These are phyloP conservation scores for Quaeritorhiza haematococci DNA, from an alignment of 371 early-diverging fungal species.

Conservation along the genomic window DNA sequence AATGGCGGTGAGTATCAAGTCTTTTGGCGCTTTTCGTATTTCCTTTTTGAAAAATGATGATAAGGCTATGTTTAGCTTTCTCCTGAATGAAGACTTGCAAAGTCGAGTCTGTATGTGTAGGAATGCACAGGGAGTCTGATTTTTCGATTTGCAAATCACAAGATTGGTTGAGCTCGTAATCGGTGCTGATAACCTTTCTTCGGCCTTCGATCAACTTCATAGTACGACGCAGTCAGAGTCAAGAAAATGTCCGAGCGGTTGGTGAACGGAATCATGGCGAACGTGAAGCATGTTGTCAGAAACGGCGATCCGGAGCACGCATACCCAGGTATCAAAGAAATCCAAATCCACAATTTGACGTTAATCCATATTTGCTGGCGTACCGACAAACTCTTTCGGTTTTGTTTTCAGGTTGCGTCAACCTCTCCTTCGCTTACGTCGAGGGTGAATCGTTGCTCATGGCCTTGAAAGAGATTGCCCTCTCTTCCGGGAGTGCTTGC, in stretches of 20 bases:
- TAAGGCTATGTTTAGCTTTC: slow-evolving; percentile 3
- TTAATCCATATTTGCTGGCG: neutral
- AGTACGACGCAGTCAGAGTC: slow-evolving; percentile 80
- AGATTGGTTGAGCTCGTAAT: neutral
- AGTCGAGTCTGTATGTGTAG: neutral
- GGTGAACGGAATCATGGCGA: slow-evolving; percentile 69
- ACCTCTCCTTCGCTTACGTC: slow-evolving; percentile 98
- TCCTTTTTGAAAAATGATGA: slow-evolving; percentile 12
- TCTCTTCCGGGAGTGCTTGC: slow-evolving; percentile 98
- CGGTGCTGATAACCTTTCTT: neutral
- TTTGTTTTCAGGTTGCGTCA: slow-evolving; percentile 73
- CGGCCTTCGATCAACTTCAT: slow-evolving; percentile 6
- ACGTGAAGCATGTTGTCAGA: slow-evolving; percentile 77
- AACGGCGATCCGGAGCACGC: slow-evolving; percentile 79
- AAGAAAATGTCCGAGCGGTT: slow-evolving; percentile 71
- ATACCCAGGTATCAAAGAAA: slow-evolving; percentile 77
- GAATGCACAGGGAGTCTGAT: slow-evolving; percentile 70
- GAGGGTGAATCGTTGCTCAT: slow-evolving; percentile 99
- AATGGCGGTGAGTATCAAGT: slow-evolving; percentile 64
- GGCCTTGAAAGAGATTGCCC: slow-evolving; percentile 97
- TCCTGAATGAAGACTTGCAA: too few relatives aligned
- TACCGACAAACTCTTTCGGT: neutral
- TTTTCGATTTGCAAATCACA: neutral
- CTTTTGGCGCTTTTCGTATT: neutral
- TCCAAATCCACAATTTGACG: neutral